Base-by-base conservation (phyloP, 768 basidiomycete species). In the Cantharellus cinnabarinus region DNA sequence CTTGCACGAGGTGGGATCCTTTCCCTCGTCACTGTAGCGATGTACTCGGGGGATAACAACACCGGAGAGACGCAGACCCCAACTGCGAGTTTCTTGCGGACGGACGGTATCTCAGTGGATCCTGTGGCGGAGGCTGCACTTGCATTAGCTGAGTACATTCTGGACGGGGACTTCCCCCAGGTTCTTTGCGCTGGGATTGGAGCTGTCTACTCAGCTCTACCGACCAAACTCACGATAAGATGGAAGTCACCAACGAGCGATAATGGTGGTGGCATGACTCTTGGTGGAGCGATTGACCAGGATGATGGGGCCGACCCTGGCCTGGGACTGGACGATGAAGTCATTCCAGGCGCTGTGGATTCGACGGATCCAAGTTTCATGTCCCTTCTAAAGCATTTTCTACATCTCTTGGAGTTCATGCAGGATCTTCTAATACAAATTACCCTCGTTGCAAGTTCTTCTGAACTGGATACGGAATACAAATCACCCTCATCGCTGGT, bases 141-240 rank as follows among this genome's bases (percentile, higher is more conserved):
- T 50, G 85, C 88, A 4, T 73, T 98, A 42, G 89, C 89, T 20
- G 89, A 93, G 67, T 95, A 89, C 67, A 87, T 97, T 57, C 77
- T 95, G 15, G 89, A 94, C 66, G 89, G 91, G n/a, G 94, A 97
- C 70, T 94, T 95, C 68, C 89, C 90, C n/a, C 91, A 97, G 63
- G 94, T 98, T 5, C 78, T 98, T 52, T 89, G 83, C 15, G 94
- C 94, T 2, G 90, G 91, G 14, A 69, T 98, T 5, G 84, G 89
- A 2, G 94, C 94, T 0, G 85, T 94, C 1, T 97, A 94, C 67
- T 95, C 90, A 2, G 71, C 90, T 2, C 74, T 98, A 5, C 94
- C 94, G 0, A 80, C 81, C 20, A 95, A 95, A 70, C 75, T 98
- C 48, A 80, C 79, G 57, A 79, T 95, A 61, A 75, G 74, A 56